These are phyloP conservation scores for Candida chilensis DNA, from an alignment of 805 yeast genomes.

Conservation along the genomic window DNA sequence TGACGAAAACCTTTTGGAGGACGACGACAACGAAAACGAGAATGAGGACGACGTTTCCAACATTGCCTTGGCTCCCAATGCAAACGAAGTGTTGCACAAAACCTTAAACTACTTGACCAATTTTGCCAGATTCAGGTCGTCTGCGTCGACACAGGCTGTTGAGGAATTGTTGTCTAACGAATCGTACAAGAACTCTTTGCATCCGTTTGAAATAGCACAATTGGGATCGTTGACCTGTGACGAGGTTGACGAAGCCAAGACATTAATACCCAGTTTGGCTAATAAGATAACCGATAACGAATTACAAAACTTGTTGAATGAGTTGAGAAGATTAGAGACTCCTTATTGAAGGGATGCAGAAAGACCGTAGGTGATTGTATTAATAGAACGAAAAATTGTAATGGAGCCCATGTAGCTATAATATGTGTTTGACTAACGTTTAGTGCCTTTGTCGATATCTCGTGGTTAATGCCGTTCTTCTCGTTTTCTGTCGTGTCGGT, in stretches of 20 bases:
- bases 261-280: constrained; percentile 80
- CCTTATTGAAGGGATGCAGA: constrained; percentile 21
- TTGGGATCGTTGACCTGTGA: constrained; percentile 87
- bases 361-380: no score
- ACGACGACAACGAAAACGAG: constrained; percentile 12
- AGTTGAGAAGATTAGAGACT: constrained; percentile 60
- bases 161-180: constrained; percentile 72
- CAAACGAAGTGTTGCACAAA: constrained; percentile 84
- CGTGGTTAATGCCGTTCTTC: no score
- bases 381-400: no score
- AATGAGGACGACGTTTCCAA: constrained; percentile 15
- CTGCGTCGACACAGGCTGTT: constrained; percentile 88
- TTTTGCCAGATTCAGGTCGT: constrained; percentile 86
- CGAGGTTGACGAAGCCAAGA: constrained; percentile 94
- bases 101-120: constrained; percentile 79
- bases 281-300: constrained; percentile 81
- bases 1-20: constrained; percentile 20
- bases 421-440: no score
- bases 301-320: constrained; percentile 79
- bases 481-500: no score
- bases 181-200: constrained; percentile 36
- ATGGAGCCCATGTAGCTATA: no score
- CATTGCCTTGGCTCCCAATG: constrained; percentile 55
- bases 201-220: constrained; percentile 95
- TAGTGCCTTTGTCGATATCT: no score